Evolutionary conservation across 2,329 filamentous ascomycete genomes (phyloP).

Genomic region (Dactylellina leptospora): DNA sequence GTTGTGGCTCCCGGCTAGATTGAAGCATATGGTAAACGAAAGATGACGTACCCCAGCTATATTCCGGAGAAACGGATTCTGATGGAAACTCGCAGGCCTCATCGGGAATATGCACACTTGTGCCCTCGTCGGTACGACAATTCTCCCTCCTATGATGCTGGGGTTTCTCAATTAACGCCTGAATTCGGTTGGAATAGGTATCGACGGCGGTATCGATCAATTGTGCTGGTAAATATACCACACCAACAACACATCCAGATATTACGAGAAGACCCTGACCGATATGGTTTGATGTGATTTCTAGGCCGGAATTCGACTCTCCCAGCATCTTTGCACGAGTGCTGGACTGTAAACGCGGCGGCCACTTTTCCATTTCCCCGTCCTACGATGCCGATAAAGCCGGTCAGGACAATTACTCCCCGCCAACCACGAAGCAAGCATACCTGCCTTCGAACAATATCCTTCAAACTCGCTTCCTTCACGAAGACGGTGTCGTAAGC

Average conservation of each 20-base stretch:
- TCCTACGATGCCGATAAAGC: constrained; percentile 45
- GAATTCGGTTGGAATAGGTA: constrained; percentile 58
- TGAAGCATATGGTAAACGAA: constrained; percentile 49
- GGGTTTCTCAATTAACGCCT: neutral
- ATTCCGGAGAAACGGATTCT: constrained; percentile 1
- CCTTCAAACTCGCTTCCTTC: constrained; percentile 78
- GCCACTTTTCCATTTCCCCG: constrained; percentile 71
- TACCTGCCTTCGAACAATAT: constrained; percentile 80
- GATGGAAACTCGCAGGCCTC: constrained; percentile 64
- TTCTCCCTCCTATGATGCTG: neutral
- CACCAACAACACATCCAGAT: constrained; percentile 19
- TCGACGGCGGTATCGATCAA: constrained; percentile 77
- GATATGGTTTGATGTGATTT: constrained; percentile 24
- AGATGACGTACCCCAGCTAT: neutral
- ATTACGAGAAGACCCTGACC: neutral
- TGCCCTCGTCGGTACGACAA: constrained; percentile 70
- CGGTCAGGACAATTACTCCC: constrained; percentile 60
- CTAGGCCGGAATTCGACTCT: constrained; percentile 79
- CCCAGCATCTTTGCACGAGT: constrained; percentile 78
- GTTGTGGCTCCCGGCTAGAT: constrained; percentile 15
- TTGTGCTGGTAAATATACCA: constrained; percentile 73
- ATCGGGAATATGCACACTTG: constrained; percentile 84
- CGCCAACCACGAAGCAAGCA: constrained; percentile 77
- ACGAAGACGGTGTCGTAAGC: constrained; percentile 77
- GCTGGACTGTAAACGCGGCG: constrained; percentile 77